Evolutionary conservation across 495 filamentous ascomycete species (phyloP), one percentile per base, ranked within the genome.

Genomic region (Penicillium maclennaniae): DNA sequence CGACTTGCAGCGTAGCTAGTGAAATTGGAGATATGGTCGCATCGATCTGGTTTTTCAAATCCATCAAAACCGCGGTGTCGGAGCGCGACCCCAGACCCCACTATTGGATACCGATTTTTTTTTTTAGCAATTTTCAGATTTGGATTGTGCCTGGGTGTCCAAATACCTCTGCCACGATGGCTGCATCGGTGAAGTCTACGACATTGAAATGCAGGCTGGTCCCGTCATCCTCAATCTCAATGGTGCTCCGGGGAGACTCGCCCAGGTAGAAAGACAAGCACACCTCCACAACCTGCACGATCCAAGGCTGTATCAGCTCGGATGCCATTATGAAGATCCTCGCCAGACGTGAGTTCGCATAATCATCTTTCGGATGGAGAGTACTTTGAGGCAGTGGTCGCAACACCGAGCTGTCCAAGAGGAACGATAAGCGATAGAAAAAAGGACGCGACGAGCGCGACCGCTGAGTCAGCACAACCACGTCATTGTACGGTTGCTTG

Each of bases 191-290:
- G 6, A 45, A 21, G 0, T 43, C 48, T 6, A 27, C 6, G 23
- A 43, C 56, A 20, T 38, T 56, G 49, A 79, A 71, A 12, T 60
- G 67, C 37, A 79, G 49, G 21, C 65, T 70, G 47, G 69, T 65
- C 7, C 71, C 74, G 62, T 75, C 61, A 40, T 79, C 71, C 41
- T 73, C 61, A 37, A 66, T 55, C 8, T 67, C 46, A 28, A 67
- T 41, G 12, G 20, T 46, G 42, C 53, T 25, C 23, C 40, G n/a
- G 28, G 58, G 44, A 17, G 19, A 21, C 37, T 53, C 39, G 12
- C 48, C 55, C 21, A 55, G 45, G 27, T 68, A 72, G 28, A 37
- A 57, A 7, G 49, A 53, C 26, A 74, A 57, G 39, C 55, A 65
- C 43, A 51, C 45, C 55, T 70, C 62, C 48, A 69, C 58, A 25